These are phyloP conservation scores for Colletotrichum sansevieriae DNA, from an alignment of 2,329 filamentous ascomycete species.

Conservation along the genomic window DNA sequence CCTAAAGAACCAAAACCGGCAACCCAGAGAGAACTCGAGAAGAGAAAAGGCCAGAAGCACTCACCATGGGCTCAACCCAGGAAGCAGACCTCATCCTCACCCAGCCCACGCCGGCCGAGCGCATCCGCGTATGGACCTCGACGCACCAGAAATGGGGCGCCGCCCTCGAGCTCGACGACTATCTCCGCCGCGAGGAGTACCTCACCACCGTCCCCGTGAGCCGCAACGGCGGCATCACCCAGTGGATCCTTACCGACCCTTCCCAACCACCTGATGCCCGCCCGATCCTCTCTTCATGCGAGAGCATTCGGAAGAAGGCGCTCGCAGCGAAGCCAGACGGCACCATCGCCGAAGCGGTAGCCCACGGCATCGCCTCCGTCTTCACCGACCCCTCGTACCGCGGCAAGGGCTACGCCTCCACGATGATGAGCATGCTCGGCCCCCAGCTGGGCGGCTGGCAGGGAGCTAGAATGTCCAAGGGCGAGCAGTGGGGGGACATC, in stretches of 20 bases:
- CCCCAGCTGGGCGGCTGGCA: constrained; percentile 55
- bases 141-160: constrained; percentile 71
- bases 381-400: constrained; percentile 77
- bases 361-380: constrained; percentile 85
- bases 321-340: constrained; percentile 57
- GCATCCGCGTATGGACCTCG: constrained; percentile 64
- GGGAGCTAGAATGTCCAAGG: constrained; percentile 41
- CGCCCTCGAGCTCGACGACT: constrained; percentile 66
- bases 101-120: constrained; percentile 69
- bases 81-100: constrained; percentile 57
- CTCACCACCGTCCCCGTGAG: constrained; percentile 70
- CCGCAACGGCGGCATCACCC: constrained; percentile 68
- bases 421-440: constrained; percentile 79
- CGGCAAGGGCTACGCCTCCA: constrained; percentile 80
- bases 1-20: not conserved
- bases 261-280: constrained; percentile 55
- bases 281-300: constrained; percentile 73
- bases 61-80: constrained; percentile 37
- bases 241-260: constrained; percentile 73
- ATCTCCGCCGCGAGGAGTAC: constrained; percentile 70
- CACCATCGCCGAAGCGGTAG: constrained; percentile 64
- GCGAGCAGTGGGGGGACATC: constrained; percentile 43
- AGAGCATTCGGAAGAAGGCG: constrained; percentile 72
- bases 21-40: not conserved
- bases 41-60: not conserved